Base-by-base conservation (phyloP, 2,329 filamentous ascomycete genomes). In the Neocucurbitaria cava region DNA sequence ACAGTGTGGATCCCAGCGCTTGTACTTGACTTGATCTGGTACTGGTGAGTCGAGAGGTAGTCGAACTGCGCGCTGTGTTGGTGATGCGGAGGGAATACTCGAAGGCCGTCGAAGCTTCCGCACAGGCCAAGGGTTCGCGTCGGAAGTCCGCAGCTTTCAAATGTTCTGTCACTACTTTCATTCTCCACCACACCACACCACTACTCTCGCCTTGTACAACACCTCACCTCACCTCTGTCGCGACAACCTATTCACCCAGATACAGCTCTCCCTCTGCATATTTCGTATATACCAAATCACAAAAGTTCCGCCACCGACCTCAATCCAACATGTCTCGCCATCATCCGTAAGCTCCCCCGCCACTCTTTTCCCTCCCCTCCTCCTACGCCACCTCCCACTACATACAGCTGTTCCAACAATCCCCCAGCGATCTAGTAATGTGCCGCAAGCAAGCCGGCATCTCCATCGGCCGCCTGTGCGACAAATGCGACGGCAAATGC, bases 401-500 rank as follows among this genome's bases (percentile, higher is more conserved):
- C 26, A 33, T 36, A 35, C 43, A 10, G 31, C 2, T 17, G 46
- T 46, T 35, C 60, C 67, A 59, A 74, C 70, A 52, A 45, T 36
- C 33, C n/a, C 21, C 45, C 73, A 91, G 89, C 78, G 95, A 99
- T 83, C 89, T 99, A 66, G 95, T 99, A 70, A 98, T 98, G 94
- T 99, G 95, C 86, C 93, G 94, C 82, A 99, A 99, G 82, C 94
- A 96, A 78, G 84, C 94, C 57, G 95, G 95, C 80, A 97, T 98
- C 76, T 91, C 93, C 71, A 96, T 99, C 85, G 95, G 95, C 76
- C 93, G 95, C 52, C 91, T 99, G 75, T 99, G 95, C 85, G 95
- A 99, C 82, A 99, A 99, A 82, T 99, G 95, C 83, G 95, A 99
- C 81, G 95, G 95, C 78, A 99, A 99, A 83, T 99, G 95, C 73